Base-by-base conservation (phyloP, 2,329 filamentous ascomycete species). In the Bipolaris oryzae region DNA sequence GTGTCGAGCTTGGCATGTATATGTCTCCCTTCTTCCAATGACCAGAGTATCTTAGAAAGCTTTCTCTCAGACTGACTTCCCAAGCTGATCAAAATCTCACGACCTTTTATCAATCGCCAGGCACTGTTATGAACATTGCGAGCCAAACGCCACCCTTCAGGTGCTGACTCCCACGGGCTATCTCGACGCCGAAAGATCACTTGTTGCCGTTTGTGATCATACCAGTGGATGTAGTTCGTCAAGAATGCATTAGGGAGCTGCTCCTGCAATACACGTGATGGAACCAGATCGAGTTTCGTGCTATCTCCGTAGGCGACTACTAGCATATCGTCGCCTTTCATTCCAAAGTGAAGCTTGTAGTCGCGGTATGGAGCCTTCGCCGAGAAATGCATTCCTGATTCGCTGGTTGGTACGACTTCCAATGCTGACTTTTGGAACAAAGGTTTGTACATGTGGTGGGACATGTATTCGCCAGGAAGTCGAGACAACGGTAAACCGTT, bases 401-500 rank as follows among this genome's bases (percentile, higher is more conserved):
- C 57, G 42, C 55, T 59, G 1, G 74, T 75, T 0, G 80, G 80
- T 62, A 79, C 73, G 1, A 84, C 79, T 7, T 84, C 79, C 2
- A 85, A 46, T 0, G 70, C 45, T 0, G 70, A 67, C 3, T 63
- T 51, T 0, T 50, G 78, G 65, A 87, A 85, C 0, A 87, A 64
- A 0, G 64, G 61, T 0, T 11, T 10, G 58, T 83, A 87, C 0
- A 70, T 70, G 0, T 62, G 7, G 49, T 84, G 74, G 0, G 13
- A 7, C 33, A 79, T 74, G 46, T 84, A 87, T 0, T 77, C 57
- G 0, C 10, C 2, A 0, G 84, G 84, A 0, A 87, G 73, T 2
- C 80, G 76, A 3, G 77, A 67, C 0, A 86, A 61, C 0, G 82
- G 84, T 1, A 72, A 39, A 0, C 84, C 84, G 53, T 86, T 77